These are phyloP conservation scores for Penicillium freii DNA, from an alignment of 2,329 filamentous ascomycete species.

Conservation along the genomic window DNA sequence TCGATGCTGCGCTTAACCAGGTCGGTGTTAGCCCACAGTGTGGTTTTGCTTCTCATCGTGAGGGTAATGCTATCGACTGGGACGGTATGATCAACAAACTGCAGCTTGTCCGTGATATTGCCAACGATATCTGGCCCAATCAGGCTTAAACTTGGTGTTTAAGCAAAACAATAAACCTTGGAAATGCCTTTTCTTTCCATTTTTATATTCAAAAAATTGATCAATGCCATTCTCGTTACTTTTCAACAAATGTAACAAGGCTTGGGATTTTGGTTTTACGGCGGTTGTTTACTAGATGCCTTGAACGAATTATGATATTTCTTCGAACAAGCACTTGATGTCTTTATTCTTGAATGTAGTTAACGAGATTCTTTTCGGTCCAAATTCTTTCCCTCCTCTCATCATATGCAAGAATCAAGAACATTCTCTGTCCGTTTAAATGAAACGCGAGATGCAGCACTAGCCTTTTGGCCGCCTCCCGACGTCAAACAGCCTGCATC, in stretches of 20 bases:
- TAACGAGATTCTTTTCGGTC: constrained; percentile 4
- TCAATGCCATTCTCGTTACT: constrained; percentile 5
- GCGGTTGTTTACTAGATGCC: constrained; percentile 1
- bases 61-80: constrained; percentile 66
- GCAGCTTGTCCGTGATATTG: constrained; percentile 66
- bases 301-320: constrained; percentile 18
- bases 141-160: constrained; percentile 40
- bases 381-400: background rate
- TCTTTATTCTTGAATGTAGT: constrained; percentile 20
- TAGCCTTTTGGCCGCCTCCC: background rate
- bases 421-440: no score
- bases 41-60: constrained; percentile 71
- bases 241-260: constrained; percentile 14
- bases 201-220: background rate
- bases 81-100: constrained; percentile 74
- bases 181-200: background rate
- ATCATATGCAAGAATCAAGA: background rate
- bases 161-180: no score
- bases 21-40: constrained; percentile 70
- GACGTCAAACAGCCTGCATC: constrained; percentile 16
- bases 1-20: constrained; percentile 66
- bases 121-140: constrained; percentile 68
- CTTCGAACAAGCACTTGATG: constrained; percentile 21
- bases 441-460: background rate
- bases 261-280: constrained; percentile 4